phyloP scores from a whole-genome alignment of 208 protist genomes.

The Vickermania ingenoplastis region DNA sequence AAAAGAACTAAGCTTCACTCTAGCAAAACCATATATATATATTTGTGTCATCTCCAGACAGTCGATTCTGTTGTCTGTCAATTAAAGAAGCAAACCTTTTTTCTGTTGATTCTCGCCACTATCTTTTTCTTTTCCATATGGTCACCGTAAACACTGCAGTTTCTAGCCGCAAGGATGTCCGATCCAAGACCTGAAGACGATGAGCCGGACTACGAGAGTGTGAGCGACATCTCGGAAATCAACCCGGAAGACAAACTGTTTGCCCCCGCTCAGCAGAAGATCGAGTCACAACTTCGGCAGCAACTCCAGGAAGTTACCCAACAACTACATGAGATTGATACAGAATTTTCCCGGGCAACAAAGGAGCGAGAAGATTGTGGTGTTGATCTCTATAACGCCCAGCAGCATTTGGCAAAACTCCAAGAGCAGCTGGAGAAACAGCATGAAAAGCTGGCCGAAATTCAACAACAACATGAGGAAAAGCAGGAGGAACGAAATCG shows the following conservation, averaged over 20 bases:
- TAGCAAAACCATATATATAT: slow-evolving; percentile 23
- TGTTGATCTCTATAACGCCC: slow-evolving; percentile 93
- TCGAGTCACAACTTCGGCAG: slow-evolving; percentile 81
- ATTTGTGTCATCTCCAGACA: not conserved
- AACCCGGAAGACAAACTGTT: slow-evolving; percentile 79
- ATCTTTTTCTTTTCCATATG: no score
- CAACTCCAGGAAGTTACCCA: slow-evolving; percentile 82
- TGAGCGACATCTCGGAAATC: slow-evolving; percentile 82
- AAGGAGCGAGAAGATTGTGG: slow-evolving; percentile 85
- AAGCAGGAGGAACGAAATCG: slow-evolving; percentile 61
- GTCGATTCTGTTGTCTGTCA: slow-evolving; percentile 1
- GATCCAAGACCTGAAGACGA: slow-evolving; percentile 12
- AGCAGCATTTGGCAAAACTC: slow-evolving; percentile 91
- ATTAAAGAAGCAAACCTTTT: slow-evolving; percentile 3
- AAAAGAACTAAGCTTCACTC: not conserved
- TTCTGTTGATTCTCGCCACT: slow-evolving; percentile 1
- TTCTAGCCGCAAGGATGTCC: slow-evolving; percentile 5
- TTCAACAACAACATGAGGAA: slow-evolving; percentile 75
- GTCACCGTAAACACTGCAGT: no score
- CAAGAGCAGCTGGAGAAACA: slow-evolving; percentile 88
- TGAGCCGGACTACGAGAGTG: slow-evolving; percentile 48
- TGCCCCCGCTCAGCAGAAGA: slow-evolving; percentile 77
- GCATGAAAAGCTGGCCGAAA: slow-evolving; percentile 73
- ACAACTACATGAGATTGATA: slow-evolving; percentile 77
- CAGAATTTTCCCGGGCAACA: slow-evolving; percentile 60